A percentile compares a stretch with the other conserved stretches of the same genome.
These are phyloP conservation scores for Phascolomyces articulosus DNA, from an alignment of 371 early-diverging fungal genomes.

Conservation along the genomic window DNA sequence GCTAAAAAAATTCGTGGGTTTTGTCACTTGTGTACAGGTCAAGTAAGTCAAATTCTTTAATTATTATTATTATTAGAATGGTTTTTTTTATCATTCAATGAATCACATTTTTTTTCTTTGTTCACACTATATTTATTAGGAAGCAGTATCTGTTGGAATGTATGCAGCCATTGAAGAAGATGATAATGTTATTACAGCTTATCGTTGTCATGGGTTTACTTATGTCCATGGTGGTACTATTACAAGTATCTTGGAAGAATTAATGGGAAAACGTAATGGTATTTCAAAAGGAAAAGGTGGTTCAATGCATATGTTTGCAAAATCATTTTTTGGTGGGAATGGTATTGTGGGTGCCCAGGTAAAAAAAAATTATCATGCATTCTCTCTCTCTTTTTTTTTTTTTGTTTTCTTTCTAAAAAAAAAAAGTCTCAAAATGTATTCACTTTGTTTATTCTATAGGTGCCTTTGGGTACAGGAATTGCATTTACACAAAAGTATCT, in stretches of 20 bases:
- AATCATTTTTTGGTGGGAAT: constrained; percentile 98
- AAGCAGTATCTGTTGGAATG: constrained; percentile 97
- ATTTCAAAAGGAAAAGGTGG: constrained; percentile 99
- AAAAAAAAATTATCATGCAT: background rate
- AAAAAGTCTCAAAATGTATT: background rate
- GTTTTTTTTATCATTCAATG: background rate
- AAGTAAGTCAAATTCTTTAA: too few species aligned
- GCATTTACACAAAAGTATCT: constrained; percentile 97
- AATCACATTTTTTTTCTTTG: too few species aligned
- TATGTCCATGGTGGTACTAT: constrained; percentile 86
- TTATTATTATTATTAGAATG: too few species aligned
- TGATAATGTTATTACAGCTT: constrained; percentile 98
- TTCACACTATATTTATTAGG: constrained; percentile 51
- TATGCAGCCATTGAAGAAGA: constrained; percentile 83
- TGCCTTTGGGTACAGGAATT: constrained; percentile 97
- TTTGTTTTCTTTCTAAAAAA: background rate
- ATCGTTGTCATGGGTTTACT: constrained; percentile 99
- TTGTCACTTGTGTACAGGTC: constrained; percentile 99
- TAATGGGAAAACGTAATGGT: constrained; percentile 89
- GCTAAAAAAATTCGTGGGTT: constrained; percentile 97
- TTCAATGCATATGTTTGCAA: constrained; percentile 99
- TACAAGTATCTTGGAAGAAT: constrained; percentile 82
- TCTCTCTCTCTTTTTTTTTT: too few species aligned
- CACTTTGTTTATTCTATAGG: constrained; percentile 28
- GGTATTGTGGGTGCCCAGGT: constrained; percentile 99